Base-by-base conservation (phyloP, 179 eudicot genomes). In the Corrigiola litoralis region DNA sequence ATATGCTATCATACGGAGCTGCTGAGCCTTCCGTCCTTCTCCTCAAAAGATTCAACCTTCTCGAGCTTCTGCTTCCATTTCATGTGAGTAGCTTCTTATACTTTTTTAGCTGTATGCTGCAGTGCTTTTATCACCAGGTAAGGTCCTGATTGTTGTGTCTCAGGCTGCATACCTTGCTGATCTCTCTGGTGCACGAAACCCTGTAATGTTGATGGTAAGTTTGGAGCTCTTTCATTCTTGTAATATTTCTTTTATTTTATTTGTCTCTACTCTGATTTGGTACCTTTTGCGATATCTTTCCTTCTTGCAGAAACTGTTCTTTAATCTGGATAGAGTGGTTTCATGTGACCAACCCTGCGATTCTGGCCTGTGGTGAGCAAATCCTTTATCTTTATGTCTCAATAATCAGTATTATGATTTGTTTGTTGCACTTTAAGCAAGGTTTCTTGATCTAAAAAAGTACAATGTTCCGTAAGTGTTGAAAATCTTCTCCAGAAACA, bases 1-100 rank as follows among this genome's bases (percentile, higher is more conserved):
- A 83, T 72, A 88, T 94, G 97, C 80, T 94, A 48, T 84, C 97
- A 18, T 94, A 82, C 74, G 97, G 99, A 66, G 92, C 99, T 61
- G 86, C 99, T 50, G 79, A 76, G 72, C 68, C 80, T 76, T 94
- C 99, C 52, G 70, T 94, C 23, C 62, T 63, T 71, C 75, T 90
- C 58, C 96, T 94, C 66, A 66, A 69, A 67, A 83, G 80, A 70
- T 85, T 77, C 72, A 73, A 77, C 52, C 68, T 94, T 73, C 90
- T 94, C 62, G 82, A 85, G 44, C 69, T 83, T 52, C 71, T 94
- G 75, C 77, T 87, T 71, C 99, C 99, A 50, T 80, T 87, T 65
- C 97, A 94, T 5, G 99, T 94, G 77, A 70, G 81, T 72, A 32
- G 64, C 47, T 70, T 58, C n/a, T 11, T 61, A 28, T 57, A 52